These are phyloP conservation scores for Hypoxylon sp. DNA, from an alignment of 2,329 filamentous ascomycete species.

Conservation along the genomic window DNA sequence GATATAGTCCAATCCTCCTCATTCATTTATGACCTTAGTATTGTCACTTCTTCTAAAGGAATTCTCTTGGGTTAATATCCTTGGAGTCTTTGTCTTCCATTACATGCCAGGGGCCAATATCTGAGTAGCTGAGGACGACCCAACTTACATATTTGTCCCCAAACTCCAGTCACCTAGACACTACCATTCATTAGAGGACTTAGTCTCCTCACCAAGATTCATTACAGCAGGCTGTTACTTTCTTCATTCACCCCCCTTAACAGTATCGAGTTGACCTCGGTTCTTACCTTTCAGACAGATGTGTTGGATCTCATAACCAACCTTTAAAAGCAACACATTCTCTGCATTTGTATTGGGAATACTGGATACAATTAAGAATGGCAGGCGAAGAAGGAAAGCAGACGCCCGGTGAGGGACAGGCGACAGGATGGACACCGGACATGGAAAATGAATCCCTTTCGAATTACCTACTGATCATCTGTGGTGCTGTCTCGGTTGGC, in stretches of 20 bases:
- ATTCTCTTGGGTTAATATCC: constrained; percentile 29
- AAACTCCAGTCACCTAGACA: constrained; percentile 13
- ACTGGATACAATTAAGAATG: constrained; percentile 21
- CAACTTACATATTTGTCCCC: constrained; percentile 30
- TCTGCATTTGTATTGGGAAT: constrained; percentile 18
- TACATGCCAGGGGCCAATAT: constrained; percentile 17
- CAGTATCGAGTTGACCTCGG: constrained; percentile 46
- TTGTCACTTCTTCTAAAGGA: constrained; percentile 21
- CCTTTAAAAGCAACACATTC: constrained; percentile 23
- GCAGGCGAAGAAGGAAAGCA: constrained; percentile 32
- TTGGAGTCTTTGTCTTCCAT: constrained; percentile 25
- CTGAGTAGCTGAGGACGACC: neutral
- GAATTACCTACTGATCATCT: constrained; percentile 72
- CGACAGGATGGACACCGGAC: constrained; percentile 53
- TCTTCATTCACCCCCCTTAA: constrained; percentile 33
- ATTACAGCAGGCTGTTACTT: constrained; percentile 47
- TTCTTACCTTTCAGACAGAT: constrained; percentile 21
- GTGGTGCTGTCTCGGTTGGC: constrained; percentile 72
- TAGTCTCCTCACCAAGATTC: constrained; percentile 13
- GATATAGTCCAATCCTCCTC: constrained; percentile 25
- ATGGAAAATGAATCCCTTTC: constrained; percentile 68
- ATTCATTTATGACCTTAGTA: constrained; percentile 37
- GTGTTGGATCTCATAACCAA: constrained; percentile 27
- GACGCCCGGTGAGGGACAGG: constrained; percentile 48
- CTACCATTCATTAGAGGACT: constrained; percentile 18